Percentiles rank a stretch among this genome's conserved stretches.
Evolutionary conservation across 2,329 filamentous ascomycete species (phyloP).

Genomic region (Torrubiella hemipterigena): DNA sequence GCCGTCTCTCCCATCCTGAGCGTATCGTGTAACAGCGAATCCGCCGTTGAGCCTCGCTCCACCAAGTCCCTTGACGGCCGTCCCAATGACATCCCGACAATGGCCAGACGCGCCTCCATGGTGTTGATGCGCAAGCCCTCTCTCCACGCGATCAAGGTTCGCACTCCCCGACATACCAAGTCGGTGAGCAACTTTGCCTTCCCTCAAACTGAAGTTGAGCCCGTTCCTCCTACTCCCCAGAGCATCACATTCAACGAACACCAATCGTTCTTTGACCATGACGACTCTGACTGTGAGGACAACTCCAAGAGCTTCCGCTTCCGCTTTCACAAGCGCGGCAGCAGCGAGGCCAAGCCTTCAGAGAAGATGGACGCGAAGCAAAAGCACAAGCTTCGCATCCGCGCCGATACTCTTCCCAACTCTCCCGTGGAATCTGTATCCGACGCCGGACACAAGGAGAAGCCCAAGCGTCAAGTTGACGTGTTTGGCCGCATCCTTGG

Average conservation of each 20-base stretch:
- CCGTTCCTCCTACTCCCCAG: too few species aligned
- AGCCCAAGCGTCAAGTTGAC: slow-evolving; percentile 18
- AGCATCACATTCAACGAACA: slow-evolving; percentile 14
- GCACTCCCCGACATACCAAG: slow-evolving; percentile 14
- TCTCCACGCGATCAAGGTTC: background rate
- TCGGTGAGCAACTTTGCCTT: slow-evolving; percentile 15
- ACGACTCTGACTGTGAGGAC: slow-evolving; percentile 31
- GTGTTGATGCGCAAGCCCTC: slow-evolving; percentile 7
- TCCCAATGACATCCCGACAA: slow-evolving; percentile 3
- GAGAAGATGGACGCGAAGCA: slow-evolving; percentile 3
- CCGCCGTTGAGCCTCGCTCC: too few species aligned
- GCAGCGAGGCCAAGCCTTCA: slow-evolving; percentile 16
- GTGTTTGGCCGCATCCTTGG: slow-evolving; percentile 26
- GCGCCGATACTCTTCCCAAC: slow-evolving; percentile 12
- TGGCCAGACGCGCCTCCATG: slow-evolving; percentile 10
- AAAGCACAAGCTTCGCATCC: slow-evolving; percentile 6
- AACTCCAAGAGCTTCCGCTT: slow-evolving; percentile 29
- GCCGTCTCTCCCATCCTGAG: too few species aligned
- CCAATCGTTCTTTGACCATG: slow-evolving; percentile 34
- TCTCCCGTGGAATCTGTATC: slow-evolving; percentile 7
- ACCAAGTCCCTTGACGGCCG: slow-evolving; percentile 8
- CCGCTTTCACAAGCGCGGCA: slow-evolving; percentile 27
- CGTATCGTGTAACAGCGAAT: too few species aligned
- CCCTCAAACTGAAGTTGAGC: too few species aligned
- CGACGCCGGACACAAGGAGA: slow-evolving; percentile 4